Base-by-base conservation (phyloP, 208 protist genomes). In the Leishmania turanica region DNA sequence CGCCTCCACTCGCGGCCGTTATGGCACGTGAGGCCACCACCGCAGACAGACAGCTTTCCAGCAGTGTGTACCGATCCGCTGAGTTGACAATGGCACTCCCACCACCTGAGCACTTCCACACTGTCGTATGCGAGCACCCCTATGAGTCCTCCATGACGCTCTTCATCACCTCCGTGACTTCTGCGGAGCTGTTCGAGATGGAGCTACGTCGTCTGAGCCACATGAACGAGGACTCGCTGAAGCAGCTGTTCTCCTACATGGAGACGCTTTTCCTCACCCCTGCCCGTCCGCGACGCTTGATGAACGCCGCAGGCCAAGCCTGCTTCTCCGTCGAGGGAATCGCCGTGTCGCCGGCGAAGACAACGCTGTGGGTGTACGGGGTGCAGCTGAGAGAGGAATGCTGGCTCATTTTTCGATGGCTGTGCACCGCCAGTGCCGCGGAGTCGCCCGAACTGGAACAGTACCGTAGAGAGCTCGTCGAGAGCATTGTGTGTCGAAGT, bases 401-500 rank as follows among this genome's bases (percentile, higher is more conserved):
- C 65, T 95, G 91, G 91, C 74, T 90, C 7, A 69, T 91, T 11
- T 54, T 90, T 66, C 90, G 90, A 58, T 93, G 86, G 85, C 62
- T 90, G 21, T 86, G 84, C 73, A 72, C 71, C 34, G 80, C 64
- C 54, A 83, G 79, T 54, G 81, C 62, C 58, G 75, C 85, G 17
- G 66, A 89, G 54, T 82, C 86, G 19, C 73, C 70, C 17, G 85
- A 88, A 49, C 77, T 95, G 56, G 80, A 91, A 40, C 79, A 82
- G 65, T 95, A 93, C 79, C 72, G 87, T 42, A 62, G 87, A 3
- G 78, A 79, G 2, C 81, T 92, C 21, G 54, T 90, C 54, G 80
- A 89, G 8, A 77, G 60, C 0, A 79, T 85, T 13, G 42, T 75
- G 3, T 77, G 75, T 58, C 77, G 40, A 77, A 24, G 19, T 53